Conservation (phyloP, 1,284 basidiomycete species). For the Microbotryum silenes-acaulis region DNA sequence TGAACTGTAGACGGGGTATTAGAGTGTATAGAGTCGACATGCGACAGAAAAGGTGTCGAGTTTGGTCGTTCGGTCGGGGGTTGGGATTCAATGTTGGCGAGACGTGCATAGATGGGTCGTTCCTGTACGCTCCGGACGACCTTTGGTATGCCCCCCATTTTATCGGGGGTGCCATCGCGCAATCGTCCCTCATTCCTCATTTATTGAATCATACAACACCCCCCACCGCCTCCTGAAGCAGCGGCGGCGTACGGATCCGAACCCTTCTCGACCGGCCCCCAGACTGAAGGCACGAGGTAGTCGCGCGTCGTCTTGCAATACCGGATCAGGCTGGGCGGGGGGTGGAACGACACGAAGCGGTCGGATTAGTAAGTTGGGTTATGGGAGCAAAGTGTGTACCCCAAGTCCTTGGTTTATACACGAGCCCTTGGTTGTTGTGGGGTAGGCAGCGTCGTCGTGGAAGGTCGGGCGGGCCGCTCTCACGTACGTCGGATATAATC, state of each 20-base stretch:
- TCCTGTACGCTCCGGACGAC: neutral
- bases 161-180: too few species aligned
- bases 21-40: too few species aligned
- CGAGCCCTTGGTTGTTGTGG: neutral
- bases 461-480: too few species aligned
- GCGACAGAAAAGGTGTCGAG: too few species aligned
- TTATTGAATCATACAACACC: conserved; percentile 46
- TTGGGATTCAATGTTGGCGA: neutral
- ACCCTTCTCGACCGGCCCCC: conserved; percentile 82
- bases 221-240: conserved; percentile 44
- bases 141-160: neutral
- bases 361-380: neutral
- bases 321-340: conserved; percentile 62
- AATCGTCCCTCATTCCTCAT: too few species aligned
- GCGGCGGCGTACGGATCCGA: conserved; percentile 79
- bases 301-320: conserved; percentile 86
- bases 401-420: too few species aligned
- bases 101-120: neutral
- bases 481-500: too few species aligned
- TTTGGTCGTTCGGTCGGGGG: too few species aligned
- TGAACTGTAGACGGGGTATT: too few species aligned
- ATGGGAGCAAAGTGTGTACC: too few species aligned
- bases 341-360: neutral
- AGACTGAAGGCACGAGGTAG: conserved; percentile 77
- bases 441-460: neutral